Evolutionary conservation across 2,329 filamentous ascomycete species (phyloP).

Genomic region (Alternaria ventricosa): DNA sequence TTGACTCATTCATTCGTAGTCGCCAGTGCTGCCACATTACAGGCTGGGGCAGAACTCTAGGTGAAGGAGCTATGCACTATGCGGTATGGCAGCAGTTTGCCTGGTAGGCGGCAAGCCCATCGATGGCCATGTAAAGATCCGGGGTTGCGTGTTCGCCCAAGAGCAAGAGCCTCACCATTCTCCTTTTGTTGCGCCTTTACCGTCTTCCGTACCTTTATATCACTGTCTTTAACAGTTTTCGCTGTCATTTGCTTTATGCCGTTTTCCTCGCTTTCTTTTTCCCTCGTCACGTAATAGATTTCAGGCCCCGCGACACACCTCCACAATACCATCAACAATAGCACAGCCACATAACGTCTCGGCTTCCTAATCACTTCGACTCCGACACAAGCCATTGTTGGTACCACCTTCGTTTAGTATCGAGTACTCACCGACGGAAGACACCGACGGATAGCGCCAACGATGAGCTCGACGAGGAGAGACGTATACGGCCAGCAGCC

Average conservation of each 20-base stretch:
- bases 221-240: conserved; percentile 9
- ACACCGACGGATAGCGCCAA: conserved; percentile 5
- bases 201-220: conserved; percentile 14
- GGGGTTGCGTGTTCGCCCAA: conserved; percentile 35
- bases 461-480: conserved; percentile 27
- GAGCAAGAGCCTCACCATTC: conserved; percentile 26
- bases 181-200: conserved; percentile 21
- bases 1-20: conserved; percentile 34
- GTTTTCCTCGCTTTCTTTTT: conserved; percentile 18
- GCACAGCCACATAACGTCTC: conserved; percentile 34
- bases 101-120: conserved; percentile 28
- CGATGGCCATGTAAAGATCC: conserved; percentile 26
- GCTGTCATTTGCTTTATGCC: conserved; percentile 11
- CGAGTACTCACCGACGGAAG: conserved; percentile 1
- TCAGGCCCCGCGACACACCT: conserved; percentile 25
- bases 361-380: conserved; percentile 31
- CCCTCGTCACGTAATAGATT: conserved; percentile 23
- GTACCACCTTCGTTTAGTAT: conserved; percentile 16
- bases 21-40: conserved; percentile 35
- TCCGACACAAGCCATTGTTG: conserved; percentile 36
- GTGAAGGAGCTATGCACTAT: conserved; percentile 33
- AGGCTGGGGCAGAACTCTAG: conserved; percentile 19
- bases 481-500: conserved; percentile 21
- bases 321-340: conserved; percentile 26
- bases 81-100: conserved; percentile 31